Evolutionary conservation across 495 filamentous ascomycete genomes (phyloP).

Genomic region (Aspergillus homomorphus): DNA sequence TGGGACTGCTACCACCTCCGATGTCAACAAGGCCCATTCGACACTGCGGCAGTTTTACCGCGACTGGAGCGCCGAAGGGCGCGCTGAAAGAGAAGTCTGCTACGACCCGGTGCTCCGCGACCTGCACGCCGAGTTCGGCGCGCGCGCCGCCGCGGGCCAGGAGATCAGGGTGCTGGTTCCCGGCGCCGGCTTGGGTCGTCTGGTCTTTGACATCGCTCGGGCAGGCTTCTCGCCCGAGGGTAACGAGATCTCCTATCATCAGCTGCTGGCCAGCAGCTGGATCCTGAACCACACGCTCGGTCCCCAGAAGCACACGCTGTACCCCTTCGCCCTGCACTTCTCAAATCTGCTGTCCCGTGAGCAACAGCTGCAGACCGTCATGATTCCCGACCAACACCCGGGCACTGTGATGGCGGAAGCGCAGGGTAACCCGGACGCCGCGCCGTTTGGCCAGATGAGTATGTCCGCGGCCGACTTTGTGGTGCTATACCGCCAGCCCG

Average conservation of each 20-base stretch:
- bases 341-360: constrained; percentile 69
- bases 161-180: constrained; percentile 73
- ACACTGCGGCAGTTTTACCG: constrained; percentile 92
- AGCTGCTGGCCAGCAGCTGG: constrained; percentile 81
- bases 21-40: constrained; percentile 86
- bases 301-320: constrained; percentile 51
- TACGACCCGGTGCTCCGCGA: constrained; percentile 68
- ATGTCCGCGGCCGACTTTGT: constrained; percentile 87
- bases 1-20: constrained; percentile 59
- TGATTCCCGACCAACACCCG: constrained; percentile 77
- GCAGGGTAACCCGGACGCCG: constrained; percentile 12
- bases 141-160: constrained; percentile 17
- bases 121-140: constrained; percentile 53
- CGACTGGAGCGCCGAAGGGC: constrained; percentile 86
- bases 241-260: constrained; percentile 95
- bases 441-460: constrained; percentile 56
- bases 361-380: constrained; percentile 67
- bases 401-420: constrained; percentile 48
- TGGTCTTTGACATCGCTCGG: constrained; percentile 82
- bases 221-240: constrained; percentile 76
- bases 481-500: constrained; percentile 62
- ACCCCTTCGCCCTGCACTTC: constrained; percentile 77
- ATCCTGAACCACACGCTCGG: constrained; percentile 70
- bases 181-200: constrained; percentile 81
- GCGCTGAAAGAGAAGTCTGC: constrained; percentile 66